These are phyloP conservation scores for Stagonosporopsis vannaccii DNA, from an alignment of 2,329 filamentous ascomycete species.

Conservation along the genomic window DNA sequence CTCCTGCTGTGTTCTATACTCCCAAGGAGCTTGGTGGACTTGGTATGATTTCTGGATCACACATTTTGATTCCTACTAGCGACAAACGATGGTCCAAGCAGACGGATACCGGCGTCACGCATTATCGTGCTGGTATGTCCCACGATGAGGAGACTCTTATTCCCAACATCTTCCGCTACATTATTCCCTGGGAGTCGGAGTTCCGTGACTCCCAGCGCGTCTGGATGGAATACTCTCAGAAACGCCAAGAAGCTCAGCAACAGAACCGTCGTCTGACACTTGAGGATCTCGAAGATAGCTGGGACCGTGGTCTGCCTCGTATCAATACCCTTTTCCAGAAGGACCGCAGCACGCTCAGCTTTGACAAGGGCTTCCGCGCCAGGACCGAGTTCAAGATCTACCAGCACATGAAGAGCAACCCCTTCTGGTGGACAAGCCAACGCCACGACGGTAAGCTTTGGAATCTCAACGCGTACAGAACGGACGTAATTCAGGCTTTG, in stretches of 20 bases:
- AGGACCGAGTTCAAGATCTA: slow-evolving; percentile 98
- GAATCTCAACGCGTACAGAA: slow-evolving; percentile 95
- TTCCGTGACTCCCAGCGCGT: slow-evolving; percentile 99
- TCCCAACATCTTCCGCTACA: slow-evolving; percentile 98
- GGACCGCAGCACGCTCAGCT: slow-evolving; percentile 93
- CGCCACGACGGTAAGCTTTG: slow-evolving; percentile 96
- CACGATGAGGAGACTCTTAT: slow-evolving; percentile 98
- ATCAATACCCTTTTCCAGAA: slow-evolving; percentile 99
- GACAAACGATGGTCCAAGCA: slow-evolving; percentile 99
- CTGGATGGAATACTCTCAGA: slow-evolving; percentile 99
- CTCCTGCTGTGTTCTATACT: slow-evolving; percentile 97
- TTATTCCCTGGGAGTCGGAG: slow-evolving; percentile 98
- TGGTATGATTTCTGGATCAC: slow-evolving; percentile 98
- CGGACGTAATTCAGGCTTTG: slow-evolving; percentile 94
- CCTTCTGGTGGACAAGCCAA: slow-evolving; percentile 99
- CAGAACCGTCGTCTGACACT: slow-evolving; percentile 94
- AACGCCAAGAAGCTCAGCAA: slow-evolving; percentile 94
- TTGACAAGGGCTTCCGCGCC: slow-evolving; percentile 97
- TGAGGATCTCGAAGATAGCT: slow-evolving; percentile 96
- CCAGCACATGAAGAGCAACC: slow-evolving; percentile 98
- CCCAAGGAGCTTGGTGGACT: slow-evolving; percentile 96
- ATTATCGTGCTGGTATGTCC: slow-evolving; percentile 97
- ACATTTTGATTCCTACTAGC: slow-evolving; percentile 95
- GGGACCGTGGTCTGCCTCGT: slow-evolving; percentile 95
- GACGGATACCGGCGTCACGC: slow-evolving; percentile 94